Percentiles rank a stretch among this genome's conserved stretches.
phyloP scores from a whole-genome alignment of 345 rosid genomes.

The Raphanus sativus region DNA sequence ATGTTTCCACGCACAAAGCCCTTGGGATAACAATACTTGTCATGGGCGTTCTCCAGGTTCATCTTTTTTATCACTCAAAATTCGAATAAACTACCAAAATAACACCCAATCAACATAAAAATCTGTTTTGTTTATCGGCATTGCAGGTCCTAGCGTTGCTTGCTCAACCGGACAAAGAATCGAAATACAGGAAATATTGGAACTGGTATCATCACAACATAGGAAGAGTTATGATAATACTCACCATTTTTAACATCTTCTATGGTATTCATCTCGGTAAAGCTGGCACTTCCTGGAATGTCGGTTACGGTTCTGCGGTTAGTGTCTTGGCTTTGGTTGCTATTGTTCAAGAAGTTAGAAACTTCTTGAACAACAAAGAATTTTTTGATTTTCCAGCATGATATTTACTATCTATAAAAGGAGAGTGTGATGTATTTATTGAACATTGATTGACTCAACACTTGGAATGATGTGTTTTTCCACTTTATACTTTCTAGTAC shows the following conservation, averaged over 20 bases:
- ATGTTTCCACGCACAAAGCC: conserved; percentile 61
- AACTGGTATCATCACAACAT: conserved; percentile 72
- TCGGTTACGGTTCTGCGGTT: conserved; percentile 54
- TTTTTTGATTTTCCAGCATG: conserved; percentile 18
- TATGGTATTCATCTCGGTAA: conserved; percentile 80
- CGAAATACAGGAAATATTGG: conserved; percentile 67
- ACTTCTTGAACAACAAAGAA: conserved; percentile 35
- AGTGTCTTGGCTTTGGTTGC: conserved; percentile 44
- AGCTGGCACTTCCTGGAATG: conserved; percentile 59
- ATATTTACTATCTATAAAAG: conserved; percentile 10
- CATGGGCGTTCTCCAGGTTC: conserved; percentile 76
- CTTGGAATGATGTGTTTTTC: neutral
- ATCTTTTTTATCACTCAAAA: neutral
- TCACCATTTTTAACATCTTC: conserved; percentile 69
- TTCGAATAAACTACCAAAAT: neutral
- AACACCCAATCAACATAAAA: neutral
- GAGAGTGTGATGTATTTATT: conserved; percentile 32
- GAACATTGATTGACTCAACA: neutral
- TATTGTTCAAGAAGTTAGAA: conserved; percentile 44
- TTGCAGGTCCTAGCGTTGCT: conserved; percentile 59
- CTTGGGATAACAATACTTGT: conserved; percentile 71
- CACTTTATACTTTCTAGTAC: neutral
- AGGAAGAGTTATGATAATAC: conserved; percentile 57
- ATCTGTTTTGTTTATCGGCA: neutral
- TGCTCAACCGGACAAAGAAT: conserved; percentile 56